Evolutionary conservation across 495 filamentous ascomycete genomes (phyloP).

Genomic region (Haplographium delicatum): DNA sequence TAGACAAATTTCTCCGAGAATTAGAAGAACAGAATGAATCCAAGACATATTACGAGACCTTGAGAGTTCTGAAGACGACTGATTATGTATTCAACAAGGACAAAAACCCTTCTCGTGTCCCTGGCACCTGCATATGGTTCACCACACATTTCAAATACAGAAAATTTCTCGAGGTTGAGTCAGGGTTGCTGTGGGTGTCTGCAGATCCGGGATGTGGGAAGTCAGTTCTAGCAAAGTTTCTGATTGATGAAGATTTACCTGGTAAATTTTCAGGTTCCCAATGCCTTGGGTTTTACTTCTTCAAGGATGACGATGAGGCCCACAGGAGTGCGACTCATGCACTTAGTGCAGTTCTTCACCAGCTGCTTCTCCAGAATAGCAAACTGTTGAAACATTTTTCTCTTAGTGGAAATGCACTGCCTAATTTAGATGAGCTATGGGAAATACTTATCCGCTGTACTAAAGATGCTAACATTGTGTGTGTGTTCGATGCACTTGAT

Average conservation of each 20-base stretch:
- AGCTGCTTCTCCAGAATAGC: slow-evolving; percentile 15
- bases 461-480: slow-evolving; percentile 35
- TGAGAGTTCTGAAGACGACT: too few species aligned
- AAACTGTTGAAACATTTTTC: slow-evolving; percentile 18
- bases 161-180: slow-evolving; percentile 33
- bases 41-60: too few species aligned
- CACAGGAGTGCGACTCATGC: slow-evolving; percentile 22
- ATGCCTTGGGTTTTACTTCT: slow-evolving; percentile 48
- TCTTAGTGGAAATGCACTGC: too few species aligned
- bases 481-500: slow-evolving; percentile 45
- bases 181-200: slow-evolving; percentile 30
- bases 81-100: too few species aligned
- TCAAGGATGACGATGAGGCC: slow-evolving; percentile 37
- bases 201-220: slow-evolving; percentile 41
- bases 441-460: slow-evolving; percentile 26
- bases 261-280: background rate
- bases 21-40: too few species aligned
- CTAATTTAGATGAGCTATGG: background rate
- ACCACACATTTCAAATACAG: slow-evolving; percentile 28
- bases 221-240: slow-evolving; percentile 32
- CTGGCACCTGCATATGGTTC: slow-evolving; percentile 38
- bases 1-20: too few species aligned
- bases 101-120: slow-evolving; percentile 37
- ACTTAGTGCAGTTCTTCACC: slow-evolving; percentile 23
- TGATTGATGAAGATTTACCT: slow-evolving; percentile 28